Base-by-base conservation (phyloP, 192 early-diverging fungal species). In the Coemansia sp. region DNA sequence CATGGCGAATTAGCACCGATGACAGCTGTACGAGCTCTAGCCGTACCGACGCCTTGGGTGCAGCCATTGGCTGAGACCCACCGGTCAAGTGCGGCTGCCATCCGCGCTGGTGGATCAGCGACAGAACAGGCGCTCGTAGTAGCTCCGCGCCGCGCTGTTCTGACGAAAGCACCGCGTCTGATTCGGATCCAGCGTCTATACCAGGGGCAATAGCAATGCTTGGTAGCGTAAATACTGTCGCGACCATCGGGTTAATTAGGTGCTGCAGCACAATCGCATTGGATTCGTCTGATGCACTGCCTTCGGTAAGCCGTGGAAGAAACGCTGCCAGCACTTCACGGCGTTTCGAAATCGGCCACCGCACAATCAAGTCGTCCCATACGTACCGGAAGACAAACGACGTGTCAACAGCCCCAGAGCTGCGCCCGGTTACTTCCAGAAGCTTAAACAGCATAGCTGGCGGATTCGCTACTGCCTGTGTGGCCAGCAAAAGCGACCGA, bases 1-100 rank as follows among this genome's bases (percentile, higher is more conserved):
- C 91, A 67, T 90, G 87, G 63, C 94, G 92, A 6, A 79, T 73
- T 47, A 98, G 83, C 35, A 97, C 83, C 0, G 94, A 86, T 0
- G 94, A 93, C 66, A 98, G 85, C 75, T 98, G 97, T 15, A 99
- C 83, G 14, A 98, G 78, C 77, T 98, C 97, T 21, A 97, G 88
- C 25, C 86, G 82, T 27, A 93, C 71, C 11, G 76, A 56, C 2
- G 88, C 71, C 78, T 65, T 86, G 75, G 76, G 83, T 67, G 17
- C 57, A 1, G 59, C 35, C 50, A 41, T 24, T 17, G 61, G 24
- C 14, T 79, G 76, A 8, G 61, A 21, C 4, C 50, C 64, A 22
- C 60, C 35, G 12, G 76, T 66, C 68, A 79, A 69, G 45, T 73
- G 68, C 57, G 67, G 65, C n/a, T 65, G 60, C 76, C 76, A 79